Percentiles rank a stretch among this genome's conserved stretches.
Conservation (phyloP, 768 basidiomycete species). For the Suillus ampliporus region DNA sequence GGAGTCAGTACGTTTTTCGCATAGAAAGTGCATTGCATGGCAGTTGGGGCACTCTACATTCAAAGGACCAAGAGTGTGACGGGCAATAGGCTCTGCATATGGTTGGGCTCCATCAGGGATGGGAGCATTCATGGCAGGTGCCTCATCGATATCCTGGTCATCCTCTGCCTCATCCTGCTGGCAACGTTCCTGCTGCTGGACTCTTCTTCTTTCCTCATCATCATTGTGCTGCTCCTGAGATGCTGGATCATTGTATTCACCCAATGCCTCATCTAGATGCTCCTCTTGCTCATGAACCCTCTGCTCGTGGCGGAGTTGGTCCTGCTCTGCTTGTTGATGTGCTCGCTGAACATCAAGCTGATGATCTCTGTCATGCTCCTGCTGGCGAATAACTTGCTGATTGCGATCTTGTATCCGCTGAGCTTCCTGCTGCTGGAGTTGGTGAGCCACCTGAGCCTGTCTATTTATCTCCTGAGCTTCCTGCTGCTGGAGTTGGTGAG, state of each 20-base stretch:
- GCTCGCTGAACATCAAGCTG: neutral
- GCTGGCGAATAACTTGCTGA: neutral
- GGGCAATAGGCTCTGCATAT: constrained; percentile 19
- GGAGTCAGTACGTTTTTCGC: constrained; percentile 18
- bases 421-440: too few relatives aligned
- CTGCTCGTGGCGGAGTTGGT: neutral
- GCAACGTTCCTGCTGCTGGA: neutral
- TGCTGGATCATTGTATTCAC: neutral
- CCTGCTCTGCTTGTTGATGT: neutral
- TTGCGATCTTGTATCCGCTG: too few relatives aligned
- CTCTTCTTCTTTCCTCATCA: neutral
- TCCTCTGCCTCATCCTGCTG: neutral
- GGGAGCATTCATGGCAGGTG: constrained; percentile 7
- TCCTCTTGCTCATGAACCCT: neutral
- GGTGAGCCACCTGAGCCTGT: too few relatives aligned
- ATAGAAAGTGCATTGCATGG: constrained; percentile 24
- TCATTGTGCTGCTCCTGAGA: neutral
- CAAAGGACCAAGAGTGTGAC: constrained; percentile 14
- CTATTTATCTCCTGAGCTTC: too few relatives aligned
- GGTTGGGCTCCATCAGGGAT: neutral
- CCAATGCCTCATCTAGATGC: neutral
- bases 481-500: too few relatives aligned
- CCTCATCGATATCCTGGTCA: neutral
- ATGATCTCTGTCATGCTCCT: neutral
- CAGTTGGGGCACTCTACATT: constrained; percentile 20